These are phyloP conservation scores for Diutina scorzettiae DNA, from an alignment of 1,139 yeast genomes.

Conservation along the genomic window DNA sequence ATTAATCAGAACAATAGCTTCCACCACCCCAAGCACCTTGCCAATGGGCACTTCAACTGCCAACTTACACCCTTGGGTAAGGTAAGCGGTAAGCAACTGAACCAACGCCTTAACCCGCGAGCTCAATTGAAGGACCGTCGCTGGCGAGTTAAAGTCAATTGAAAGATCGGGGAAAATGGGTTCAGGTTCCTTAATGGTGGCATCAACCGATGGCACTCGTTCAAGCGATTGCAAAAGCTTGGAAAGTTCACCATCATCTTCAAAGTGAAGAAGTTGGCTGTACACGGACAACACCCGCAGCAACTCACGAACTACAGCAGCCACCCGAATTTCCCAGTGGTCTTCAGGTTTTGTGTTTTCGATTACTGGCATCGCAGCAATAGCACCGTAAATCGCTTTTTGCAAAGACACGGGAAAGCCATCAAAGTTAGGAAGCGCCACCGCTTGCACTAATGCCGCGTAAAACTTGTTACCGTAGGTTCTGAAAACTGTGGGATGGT, in stretches of 20 bases:
- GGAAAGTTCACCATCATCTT: background rate
- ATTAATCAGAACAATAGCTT: slow-evolving; percentile 2
- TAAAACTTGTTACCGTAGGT: background rate
- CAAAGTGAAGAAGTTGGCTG: background rate
- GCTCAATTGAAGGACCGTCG: background rate
- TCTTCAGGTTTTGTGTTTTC: background rate
- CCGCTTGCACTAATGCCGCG: background rate
- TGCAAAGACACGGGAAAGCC: background rate
- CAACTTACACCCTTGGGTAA: background rate
- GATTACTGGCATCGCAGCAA: background rate
- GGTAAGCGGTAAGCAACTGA: background rate
- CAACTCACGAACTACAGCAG: background rate
- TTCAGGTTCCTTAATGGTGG: background rate
- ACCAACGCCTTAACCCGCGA: background rate
- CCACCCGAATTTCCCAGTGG: background rate
- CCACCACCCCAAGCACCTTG: background rate
- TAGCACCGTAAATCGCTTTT: background rate
- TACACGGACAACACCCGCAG: background rate
- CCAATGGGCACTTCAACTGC: slow-evolving; percentile 5
- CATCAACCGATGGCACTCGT: background rate
- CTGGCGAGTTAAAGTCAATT: background rate
- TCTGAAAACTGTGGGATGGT: slow-evolving; percentile 5
- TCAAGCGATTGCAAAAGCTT: background rate
- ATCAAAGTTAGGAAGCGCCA: background rate
- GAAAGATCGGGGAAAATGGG: slow-evolving; percentile 1